Conservation (phyloP, 345 rosid genomes). For the Mangifera indica region DNA sequence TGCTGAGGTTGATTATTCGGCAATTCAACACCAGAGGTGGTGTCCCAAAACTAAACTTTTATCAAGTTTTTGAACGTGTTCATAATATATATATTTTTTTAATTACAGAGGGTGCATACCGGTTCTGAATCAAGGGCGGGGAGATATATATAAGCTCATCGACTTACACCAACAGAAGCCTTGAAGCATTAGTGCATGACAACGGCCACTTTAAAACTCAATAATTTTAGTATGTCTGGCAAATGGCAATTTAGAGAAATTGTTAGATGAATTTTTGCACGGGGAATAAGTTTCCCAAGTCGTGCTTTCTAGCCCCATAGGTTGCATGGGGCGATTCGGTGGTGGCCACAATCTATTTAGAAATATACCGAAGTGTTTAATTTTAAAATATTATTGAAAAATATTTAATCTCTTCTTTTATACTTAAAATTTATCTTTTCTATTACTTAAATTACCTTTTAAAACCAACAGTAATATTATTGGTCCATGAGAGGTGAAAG, state of each 20-base stretch:
- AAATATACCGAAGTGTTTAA: too few species aligned
- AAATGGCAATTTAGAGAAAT: neutral
- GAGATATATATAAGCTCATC: conserved; percentile 20
- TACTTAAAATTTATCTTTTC: too few species aligned
- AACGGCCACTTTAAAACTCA: neutral
- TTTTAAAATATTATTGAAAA: too few species aligned
- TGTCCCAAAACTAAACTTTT: neutral
- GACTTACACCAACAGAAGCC: neutral
- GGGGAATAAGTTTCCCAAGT: too few species aligned
- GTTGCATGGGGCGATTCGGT: too few species aligned
- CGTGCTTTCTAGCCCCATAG: too few species aligned
- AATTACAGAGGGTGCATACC: conserved; percentile 20
- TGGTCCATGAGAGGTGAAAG: too few species aligned
- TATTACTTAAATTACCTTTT: too few species aligned
- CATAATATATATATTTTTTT: neutral
- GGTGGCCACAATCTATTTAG: too few species aligned
- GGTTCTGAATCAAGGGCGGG: conserved; percentile 18
- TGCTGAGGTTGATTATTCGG: conserved; percentile 28
- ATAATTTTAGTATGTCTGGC: neutral
- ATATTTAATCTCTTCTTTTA: too few species aligned
- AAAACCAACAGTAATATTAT: too few species aligned
- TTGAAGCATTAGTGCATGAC: neutral
- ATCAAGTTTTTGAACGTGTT: neutral
- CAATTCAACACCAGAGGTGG: conserved; percentile 21
- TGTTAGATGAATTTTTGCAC: too few species aligned